These are phyloP conservation scores for Heracleum sosnowskyi DNA, from an alignment of 129 eudicot genomes.

Conservation along the genomic window DNA sequence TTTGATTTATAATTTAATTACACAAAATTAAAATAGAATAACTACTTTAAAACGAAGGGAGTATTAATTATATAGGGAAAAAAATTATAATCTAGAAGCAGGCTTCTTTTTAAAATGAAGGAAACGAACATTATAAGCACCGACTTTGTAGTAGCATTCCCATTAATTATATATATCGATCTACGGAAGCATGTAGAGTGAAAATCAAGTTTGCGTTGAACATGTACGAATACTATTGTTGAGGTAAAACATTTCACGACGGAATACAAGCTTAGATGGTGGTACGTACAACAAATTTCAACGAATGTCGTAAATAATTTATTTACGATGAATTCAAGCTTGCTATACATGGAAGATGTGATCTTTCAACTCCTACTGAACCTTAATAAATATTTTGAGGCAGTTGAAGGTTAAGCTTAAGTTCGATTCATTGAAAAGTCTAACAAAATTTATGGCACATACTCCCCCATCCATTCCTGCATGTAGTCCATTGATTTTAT, in stretches of 20 bases:
- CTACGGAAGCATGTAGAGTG: neutral
- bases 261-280: too few species aligned
- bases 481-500: neutral
- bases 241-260: too few species aligned
- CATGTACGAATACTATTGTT: neutral
- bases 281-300: too few species aligned
- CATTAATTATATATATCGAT: neutral
- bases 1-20: too few species aligned
- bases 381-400: neutral
- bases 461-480: neutral
- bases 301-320: too few species aligned
- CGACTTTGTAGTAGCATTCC: neutral
- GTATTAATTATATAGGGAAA: too few species aligned
- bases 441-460: neutral
- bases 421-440: neutral
- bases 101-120: neutral
- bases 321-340: neutral
- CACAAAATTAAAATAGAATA: too few species aligned
- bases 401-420: neutral
- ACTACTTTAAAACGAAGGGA: too few species aligned
- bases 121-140: neutral
- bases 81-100: neutral
- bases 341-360: neutral
- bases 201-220: neutral
- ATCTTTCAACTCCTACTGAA: slow-evolving; percentile 2